Evolutionary conservation across 306 rosid species (phyloP), one percentile per base, ranked within the genome.

Genomic region (Glycyrrhiza uralensis): DNA sequence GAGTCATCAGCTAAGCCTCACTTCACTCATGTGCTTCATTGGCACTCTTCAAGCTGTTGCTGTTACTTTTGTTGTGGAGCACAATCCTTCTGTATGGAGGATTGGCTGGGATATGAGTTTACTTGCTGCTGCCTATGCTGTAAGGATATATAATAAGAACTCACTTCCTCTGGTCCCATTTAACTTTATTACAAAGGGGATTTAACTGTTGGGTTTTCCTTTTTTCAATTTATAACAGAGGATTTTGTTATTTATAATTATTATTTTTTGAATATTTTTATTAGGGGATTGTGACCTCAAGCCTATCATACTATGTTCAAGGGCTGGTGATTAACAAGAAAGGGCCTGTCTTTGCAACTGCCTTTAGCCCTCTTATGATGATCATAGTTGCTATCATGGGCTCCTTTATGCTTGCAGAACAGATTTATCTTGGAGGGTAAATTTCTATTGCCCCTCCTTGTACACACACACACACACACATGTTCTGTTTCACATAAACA

Each of bases 351-450:
- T 94, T 94, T 81, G 93, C 97, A 30, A 94, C 99, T 58, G 96
- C 97, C 50, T 94, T 94, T 76, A 94, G 99, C 84, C 99, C 99
- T 74, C 78, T 94, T 75, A 91, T 91, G 95, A 87, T 94, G 99
- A 91, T 91, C 56, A 71, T 94, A 54, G 99, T 94, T 0, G 97
- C 96, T 36, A 57, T 89, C 87, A 85, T 91, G 96, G 97, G 93
- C 3, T 94, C 96, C 44, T 89, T 89, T 74, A 83, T 94, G 57
- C 84, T 94, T 14, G 86, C 96, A 3, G 99, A 94, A 44, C 80
- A 86, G 13, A 83, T 94, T 15, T 94, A 74, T 70, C 96, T 91
- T 58, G 98, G 98, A 91, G 78, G 96, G 97, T 94, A 88, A 58
- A 29, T 79, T 64, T 41, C 64, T 65, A 14, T 33, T 35, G 10